Percentiles rank a stretch among this genome's conserved stretches.
Evolutionary conservation across 1,284 basidiomycete genomes (phyloP).

Genomic region (Tremellales sp.): DNA sequence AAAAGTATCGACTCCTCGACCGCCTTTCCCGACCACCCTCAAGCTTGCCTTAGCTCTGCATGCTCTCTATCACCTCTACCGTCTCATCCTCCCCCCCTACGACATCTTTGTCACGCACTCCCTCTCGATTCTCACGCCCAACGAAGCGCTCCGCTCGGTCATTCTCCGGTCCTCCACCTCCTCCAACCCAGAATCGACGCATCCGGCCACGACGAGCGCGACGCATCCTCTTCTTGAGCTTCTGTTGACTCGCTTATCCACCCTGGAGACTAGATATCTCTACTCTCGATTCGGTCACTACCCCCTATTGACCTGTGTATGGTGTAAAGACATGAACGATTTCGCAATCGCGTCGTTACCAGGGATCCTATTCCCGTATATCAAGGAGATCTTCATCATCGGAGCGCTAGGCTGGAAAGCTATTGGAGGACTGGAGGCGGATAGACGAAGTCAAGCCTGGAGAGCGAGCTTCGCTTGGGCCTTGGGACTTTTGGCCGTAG

Average conservation of each 20-base stretch:
- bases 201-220: not conserved
- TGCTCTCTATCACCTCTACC: constrained; percentile 12
- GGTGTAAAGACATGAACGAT: constrained; percentile 30
- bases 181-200: not conserved
- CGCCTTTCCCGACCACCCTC: constrained; percentile 3
- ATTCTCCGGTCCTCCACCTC: constrained; percentile 3
- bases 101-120: constrained; percentile 26
- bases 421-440: constrained; percentile 15
- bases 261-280: constrained; percentile 23
- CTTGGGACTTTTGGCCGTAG: constrained; percentile 10
- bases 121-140: constrained; percentile 21
- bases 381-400: constrained; percentile 19
- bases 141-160: constrained; percentile 18
- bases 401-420: constrained; percentile 21
- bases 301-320: constrained; percentile 26
- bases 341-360: constrained; percentile 27
- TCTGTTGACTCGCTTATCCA: constrained; percentile 25
- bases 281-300: constrained; percentile 38
- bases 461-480: constrained; percentile 18
- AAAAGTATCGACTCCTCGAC: not conserved
- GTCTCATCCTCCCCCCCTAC: constrained; percentile 26
- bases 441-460: constrained; percentile 17
- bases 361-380: constrained; percentile 22
- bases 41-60: constrained; percentile 17
- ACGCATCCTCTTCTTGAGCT: constrained; percentile 19